phyloP scores from a whole-genome alignment of 2,329 filamentous ascomycete genomes.

The Mycocentrospora acerina region DNA sequence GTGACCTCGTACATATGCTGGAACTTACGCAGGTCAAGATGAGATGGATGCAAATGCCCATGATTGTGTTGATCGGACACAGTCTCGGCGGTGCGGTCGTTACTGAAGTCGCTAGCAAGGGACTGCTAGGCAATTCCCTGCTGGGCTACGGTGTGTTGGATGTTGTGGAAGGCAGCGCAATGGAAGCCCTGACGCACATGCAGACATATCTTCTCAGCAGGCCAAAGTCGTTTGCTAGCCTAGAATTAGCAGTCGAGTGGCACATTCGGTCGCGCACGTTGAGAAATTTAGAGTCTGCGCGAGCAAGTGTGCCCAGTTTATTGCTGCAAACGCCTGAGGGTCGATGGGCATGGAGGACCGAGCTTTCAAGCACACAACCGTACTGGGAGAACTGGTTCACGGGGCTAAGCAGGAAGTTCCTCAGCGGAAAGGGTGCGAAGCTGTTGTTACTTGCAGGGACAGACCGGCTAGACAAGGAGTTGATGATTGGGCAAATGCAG shows the following conservation, averaged over 20 bases:
- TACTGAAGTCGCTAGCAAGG: conserved; percentile 74
- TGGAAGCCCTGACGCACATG: conserved; percentile 94
- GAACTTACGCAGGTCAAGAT: conserved; percentile 66
- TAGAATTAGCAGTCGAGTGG: conserved; percentile 87
- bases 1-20: conserved; percentile 72
- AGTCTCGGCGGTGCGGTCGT: conserved; percentile 90
- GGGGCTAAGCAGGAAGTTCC: conserved; percentile 84
- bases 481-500: conserved; percentile 98
- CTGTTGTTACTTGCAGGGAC: conserved; percentile 83
- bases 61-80: conserved; percentile 82
- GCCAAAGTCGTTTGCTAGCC: conserved; percentile 73
- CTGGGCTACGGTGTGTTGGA: conserved; percentile 89
- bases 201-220: conserved; percentile 83
- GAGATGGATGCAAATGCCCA: conserved; percentile 72
- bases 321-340: conserved; percentile 53
- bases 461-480: conserved; percentile 83
- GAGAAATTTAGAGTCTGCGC: conserved; percentile 78
- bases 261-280: conserved; percentile 87
- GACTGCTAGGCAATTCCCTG: conserved; percentile 65
- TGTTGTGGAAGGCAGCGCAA: conserved; percentile 91
- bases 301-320: conserved; percentile 82
- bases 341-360: conserved; percentile 79
- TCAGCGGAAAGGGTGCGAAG: conserved; percentile 79
- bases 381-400: conserved; percentile 96
- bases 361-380: conserved; percentile 77